These are phyloP conservation scores for Neonectria hederae DNA, from an alignment of 2,329 filamentous ascomycete genomes.

Conservation along the genomic window DNA sequence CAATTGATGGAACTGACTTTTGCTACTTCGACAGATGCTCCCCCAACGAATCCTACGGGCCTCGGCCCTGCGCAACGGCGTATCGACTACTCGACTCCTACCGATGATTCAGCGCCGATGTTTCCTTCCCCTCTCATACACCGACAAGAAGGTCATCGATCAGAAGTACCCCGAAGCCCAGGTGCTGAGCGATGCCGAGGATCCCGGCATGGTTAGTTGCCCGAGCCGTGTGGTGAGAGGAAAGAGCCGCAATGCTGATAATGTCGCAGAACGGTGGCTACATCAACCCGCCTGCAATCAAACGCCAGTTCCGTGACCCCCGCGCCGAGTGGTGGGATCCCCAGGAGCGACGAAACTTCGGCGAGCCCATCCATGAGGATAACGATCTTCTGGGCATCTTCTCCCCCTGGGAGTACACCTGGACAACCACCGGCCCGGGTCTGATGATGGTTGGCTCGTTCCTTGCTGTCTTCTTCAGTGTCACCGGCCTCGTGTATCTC, in stretches of 20 bases:
- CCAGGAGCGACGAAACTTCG: slow-evolving; percentile 96
- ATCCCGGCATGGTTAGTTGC: slow-evolving; percentile 70
- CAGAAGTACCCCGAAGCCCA: slow-evolving; percentile 62
- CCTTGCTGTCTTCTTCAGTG: slow-evolving; percentile 67
- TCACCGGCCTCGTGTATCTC: slow-evolving; percentile 73
- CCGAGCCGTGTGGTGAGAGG: slow-evolving; percentile 2
- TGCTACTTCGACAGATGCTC: slow-evolving; percentile 63
- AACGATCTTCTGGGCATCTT: slow-evolving; percentile 93
- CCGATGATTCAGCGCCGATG: slow-evolving; percentile 66
- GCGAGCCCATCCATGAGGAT: slow-evolving; percentile 96
- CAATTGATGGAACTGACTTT: slow-evolving; percentile 33
- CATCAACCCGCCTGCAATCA: slow-evolving; percentile 80
- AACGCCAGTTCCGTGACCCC: slow-evolving; percentile 92
- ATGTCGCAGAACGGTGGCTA: slow-evolving; percentile 80
- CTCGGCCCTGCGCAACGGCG: slow-evolving; percentile 54
- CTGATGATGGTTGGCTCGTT: slow-evolving; percentile 75
- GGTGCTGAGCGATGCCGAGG: slow-evolving; percentile 65
- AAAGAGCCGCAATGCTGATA: slow-evolving; percentile 35
- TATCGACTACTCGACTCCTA: slow-evolving; percentile 58
- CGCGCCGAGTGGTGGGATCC: slow-evolving; percentile 96
- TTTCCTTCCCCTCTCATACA: slow-evolving; percentile 62
- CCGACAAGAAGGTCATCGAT: slow-evolving; percentile 57
- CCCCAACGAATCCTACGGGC: slow-evolving; percentile 66
- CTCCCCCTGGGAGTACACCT: slow-evolving; percentile 88
- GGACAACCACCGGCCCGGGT: slow-evolving; percentile 76